A percentile compares a stretch with the other conserved stretches of the same genome.
phyloP scores from a whole-genome alignment of 345 rosid genomes.

The Lepidium aucheri region DNA sequence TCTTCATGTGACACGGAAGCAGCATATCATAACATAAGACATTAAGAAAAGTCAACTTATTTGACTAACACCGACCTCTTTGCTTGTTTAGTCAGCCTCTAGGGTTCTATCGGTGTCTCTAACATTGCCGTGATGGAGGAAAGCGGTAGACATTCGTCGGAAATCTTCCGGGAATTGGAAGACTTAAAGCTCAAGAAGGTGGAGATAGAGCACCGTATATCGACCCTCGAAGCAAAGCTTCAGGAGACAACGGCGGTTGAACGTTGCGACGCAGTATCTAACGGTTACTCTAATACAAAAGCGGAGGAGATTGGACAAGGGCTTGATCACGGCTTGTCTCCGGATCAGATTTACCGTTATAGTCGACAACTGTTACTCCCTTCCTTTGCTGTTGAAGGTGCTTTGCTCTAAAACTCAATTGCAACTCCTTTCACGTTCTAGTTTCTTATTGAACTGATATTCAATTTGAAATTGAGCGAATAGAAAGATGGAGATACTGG shows the following conservation, averaged over 20 bases:
- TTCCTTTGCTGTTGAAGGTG: conserved; percentile 83
- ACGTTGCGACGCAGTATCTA: conserved; percentile 21
- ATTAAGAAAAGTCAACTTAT: conserved; percentile 6
- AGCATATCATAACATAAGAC: background rate
- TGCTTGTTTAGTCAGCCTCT: background rate
- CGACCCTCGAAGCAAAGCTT: conserved; percentile 63
- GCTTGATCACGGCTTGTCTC: conserved; percentile 42
- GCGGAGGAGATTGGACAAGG: conserved; percentile 23
- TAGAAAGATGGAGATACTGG: background rate
- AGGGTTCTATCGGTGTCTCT: conserved; percentile 12
- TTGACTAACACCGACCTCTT: conserved; percentile 2
- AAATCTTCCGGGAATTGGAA: conserved; percentile 36
- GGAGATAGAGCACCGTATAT: conserved; percentile 56
- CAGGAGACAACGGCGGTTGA: conserved; percentile 16
- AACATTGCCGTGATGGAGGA: conserved; percentile 30
- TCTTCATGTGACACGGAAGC: too few species aligned
- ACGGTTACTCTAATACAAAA: conserved; percentile 27
- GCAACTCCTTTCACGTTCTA: background rate
- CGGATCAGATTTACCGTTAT: conserved; percentile 75
- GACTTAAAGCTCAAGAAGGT: conserved; percentile 40
- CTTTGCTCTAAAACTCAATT: background rate
- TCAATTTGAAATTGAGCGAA: background rate
- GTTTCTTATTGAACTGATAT: background rate
- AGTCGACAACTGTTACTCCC: conserved; percentile 94
- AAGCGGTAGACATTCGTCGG: conserved; percentile 18